Conservation (phyloP, 1,284 basidiomycete genomes). For the Puccinia brachypodii region DNA sequence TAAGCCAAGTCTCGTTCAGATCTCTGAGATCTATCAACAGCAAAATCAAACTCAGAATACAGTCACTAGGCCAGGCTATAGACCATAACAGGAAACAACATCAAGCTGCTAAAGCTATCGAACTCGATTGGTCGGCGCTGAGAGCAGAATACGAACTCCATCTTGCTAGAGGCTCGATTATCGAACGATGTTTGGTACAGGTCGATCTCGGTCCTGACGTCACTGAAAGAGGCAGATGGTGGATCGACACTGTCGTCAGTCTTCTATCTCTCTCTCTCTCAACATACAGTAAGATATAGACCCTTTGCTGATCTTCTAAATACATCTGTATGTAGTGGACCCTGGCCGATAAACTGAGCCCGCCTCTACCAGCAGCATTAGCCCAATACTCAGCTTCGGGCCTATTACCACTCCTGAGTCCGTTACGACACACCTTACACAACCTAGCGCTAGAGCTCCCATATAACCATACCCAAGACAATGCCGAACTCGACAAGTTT, state of each 20-base stretch:
- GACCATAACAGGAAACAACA: not conserved
- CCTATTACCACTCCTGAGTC: conserved; percentile 24
- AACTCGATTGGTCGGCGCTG: conserved; percentile 27
- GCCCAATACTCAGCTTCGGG: conserved; percentile 32
- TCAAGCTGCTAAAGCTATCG: not conserved
- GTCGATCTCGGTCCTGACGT: conserved; percentile 27
- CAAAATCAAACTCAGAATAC: conserved; percentile 12
- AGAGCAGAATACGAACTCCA: conserved; percentile 35
- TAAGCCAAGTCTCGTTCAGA: conserved; percentile 36
- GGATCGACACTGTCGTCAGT: conserved; percentile 41
- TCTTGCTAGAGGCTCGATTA: conserved; percentile 39
- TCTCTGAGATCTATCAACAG: conserved; percentile 26
- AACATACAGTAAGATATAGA: not conserved
- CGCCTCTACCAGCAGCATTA: conserved; percentile 35
- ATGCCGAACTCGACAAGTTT: not conserved
- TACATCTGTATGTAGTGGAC: conserved; percentile 35
- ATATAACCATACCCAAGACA: not conserved
- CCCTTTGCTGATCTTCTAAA: too few relatives aligned
- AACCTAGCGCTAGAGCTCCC: not conserved
- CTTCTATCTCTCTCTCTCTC: not conserved
- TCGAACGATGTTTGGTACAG: conserved; percentile 43
- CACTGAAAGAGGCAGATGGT: conserved; percentile 5
- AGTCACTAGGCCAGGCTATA: not conserved
- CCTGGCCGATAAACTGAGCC: conserved; percentile 41
- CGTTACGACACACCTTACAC: conserved; percentile 12